Evolutionary conservation across 345 rosid genomes (phyloP).

Genomic region (Rhodomyrtus tomentosa): DNA sequence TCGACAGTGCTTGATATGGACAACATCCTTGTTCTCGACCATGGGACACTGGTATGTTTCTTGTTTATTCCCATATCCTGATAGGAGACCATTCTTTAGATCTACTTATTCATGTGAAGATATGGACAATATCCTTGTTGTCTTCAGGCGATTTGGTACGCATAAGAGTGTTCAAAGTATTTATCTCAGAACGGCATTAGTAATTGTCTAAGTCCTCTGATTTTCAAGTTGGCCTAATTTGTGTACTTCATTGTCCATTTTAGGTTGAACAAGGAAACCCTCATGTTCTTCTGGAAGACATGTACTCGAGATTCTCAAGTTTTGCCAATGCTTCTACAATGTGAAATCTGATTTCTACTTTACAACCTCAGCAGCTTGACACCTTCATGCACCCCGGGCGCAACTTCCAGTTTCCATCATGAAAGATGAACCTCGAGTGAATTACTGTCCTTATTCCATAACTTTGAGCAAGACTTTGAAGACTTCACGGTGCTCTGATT

Average conservation of each 20-base stretch:
- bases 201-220: background rate
- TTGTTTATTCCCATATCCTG: background rate
- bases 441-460: background rate
- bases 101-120: background rate
- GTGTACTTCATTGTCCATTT: background rate
- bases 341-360: conserved; percentile 10
- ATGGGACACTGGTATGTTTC: conserved; percentile 42
- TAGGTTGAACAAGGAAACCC: conserved; percentile 81
- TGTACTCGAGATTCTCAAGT: conserved; percentile 45
- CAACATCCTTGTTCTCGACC: conserved; percentile 55
- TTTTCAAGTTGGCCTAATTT: background rate
- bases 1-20: conserved; percentile 74
- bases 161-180: background rate
- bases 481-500: background rate
- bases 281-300: conserved; percentile 43
- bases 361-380: background rate
- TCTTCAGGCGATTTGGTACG: background rate
- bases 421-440: background rate
- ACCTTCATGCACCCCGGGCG: background rate
- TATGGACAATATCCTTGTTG: too few species aligned
- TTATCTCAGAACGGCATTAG: background rate
- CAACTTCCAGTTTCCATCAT: background rate
- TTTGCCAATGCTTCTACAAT: conserved; percentile 70
- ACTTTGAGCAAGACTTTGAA: background rate
- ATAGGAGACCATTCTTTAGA: background rate